Percentiles rank a stretch among this genome's conserved stretches.
Evolutionary conservation across 257 asterid species (phyloP).

Genomic region (Solanum habrochaites): DNA sequence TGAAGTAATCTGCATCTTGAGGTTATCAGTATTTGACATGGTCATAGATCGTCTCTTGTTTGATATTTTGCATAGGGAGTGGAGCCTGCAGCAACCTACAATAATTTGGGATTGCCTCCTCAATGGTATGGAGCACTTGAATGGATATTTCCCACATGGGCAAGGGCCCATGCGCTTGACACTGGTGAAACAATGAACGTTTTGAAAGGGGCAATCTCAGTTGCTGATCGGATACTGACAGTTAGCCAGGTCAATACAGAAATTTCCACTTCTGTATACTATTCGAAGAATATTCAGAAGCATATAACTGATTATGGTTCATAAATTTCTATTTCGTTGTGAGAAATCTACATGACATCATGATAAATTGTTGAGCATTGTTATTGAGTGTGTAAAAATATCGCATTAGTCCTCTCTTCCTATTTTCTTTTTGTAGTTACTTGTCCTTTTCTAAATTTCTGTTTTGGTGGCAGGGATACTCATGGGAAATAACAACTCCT

Average conservation of each 20-base stretch:
- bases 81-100: slow-evolving; percentile 70
- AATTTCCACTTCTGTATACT: neutral
- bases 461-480: slow-evolving; percentile 65
- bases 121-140: slow-evolving; percentile 94
- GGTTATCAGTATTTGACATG: neutral
- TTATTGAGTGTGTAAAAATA: neutral
- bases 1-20: neutral
- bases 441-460: neutral
- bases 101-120: slow-evolving; percentile 67
- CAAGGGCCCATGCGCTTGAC: slow-evolving; percentile 90
- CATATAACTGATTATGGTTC: neutral
- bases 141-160: slow-evolving; percentile 98
- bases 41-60: neutral
- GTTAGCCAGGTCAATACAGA: slow-evolving; percentile 70
- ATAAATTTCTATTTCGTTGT: neutral
- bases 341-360: neutral
- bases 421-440: neutral
- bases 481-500: slow-evolving; percentile 91
- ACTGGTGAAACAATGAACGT: slow-evolving; percentile 97
- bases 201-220: slow-evolving; percentile 80
- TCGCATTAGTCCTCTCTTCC: neutral
- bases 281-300: neutral
- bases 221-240: slow-evolving; percentile 86
- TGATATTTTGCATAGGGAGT: slow-evolving; percentile 55
- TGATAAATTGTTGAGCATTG: neutral